Base-by-base conservation (phyloP, 2,329 filamentous ascomycete species). In the Neofusicoccum ribis region DNA sequence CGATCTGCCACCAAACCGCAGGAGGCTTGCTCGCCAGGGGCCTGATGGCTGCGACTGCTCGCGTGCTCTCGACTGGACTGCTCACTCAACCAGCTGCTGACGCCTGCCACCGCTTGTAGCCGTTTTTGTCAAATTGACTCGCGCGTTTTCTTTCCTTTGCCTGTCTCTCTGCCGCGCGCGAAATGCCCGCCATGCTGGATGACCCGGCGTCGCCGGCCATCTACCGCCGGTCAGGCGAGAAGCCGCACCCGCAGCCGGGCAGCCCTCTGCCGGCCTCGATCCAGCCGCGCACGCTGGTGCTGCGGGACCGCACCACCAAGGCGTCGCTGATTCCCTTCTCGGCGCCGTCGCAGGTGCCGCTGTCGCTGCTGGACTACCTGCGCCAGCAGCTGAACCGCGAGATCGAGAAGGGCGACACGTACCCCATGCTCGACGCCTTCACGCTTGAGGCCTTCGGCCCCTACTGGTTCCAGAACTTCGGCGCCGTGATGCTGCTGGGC, bases 401-500 rank as follows among this genome's bases (percentile, higher is more conserved):
- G 78, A 95, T 97, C 72, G 91, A 95, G 73, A 91, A 92, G 77
- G 93, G 93, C 65, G 92, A 96, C 76, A 96, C 93, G 1, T 96
- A 96, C 77, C 92, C 93, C 23, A 94, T 96, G 90, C 87, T 89
- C 71, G 89, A 93, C 61, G 83, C 88, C 17, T 87, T 96, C 78
- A 82, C 89, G 4, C 80, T 89, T n/a, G 87, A 91, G 20, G 86
- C 85, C 68, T 97, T 96, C 74, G 89, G 88, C 9, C 82, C 86
- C 62, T 95, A 96, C 79, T 97, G 93, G 93, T 94, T 97, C 76
- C 90, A 92, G 72, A 92, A 93, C 77, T 96, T 96, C 73, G 92
- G 87, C 52, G 92, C 91, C 56, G 88, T 96, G 75, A 95, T 96
- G 91, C 82, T 96, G 23, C 82, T 95, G 47, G 92, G 93, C 65